Evolutionary conservation across 306 rosid species (phyloP), one percentile per base, ranked within the genome.

Genomic region (Prunus davidiana): DNA sequence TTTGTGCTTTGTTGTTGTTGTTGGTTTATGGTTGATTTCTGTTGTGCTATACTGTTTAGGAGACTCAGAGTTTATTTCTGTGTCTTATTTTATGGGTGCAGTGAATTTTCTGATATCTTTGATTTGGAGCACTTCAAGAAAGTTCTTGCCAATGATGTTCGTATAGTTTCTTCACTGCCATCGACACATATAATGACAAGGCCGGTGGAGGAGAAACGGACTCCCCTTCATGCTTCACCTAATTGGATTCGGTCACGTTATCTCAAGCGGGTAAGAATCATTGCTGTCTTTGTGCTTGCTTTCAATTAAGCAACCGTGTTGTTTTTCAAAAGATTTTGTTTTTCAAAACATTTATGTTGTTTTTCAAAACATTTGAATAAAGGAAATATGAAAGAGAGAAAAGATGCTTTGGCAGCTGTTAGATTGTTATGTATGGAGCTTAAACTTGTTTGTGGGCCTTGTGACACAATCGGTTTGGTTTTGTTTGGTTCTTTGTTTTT

Each of bases 41-140:
- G 5, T 28, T 62, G 41, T 13, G 28, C 22, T 14, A 28, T 18
- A 27, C 28, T 18, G 51, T 38, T 45, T 74, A 56, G 47, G 25
- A 19, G 69, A 18, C 46, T 71, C 24, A 76, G 16, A 20, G 18
- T 41, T 46, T n/a, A 46, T 85, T 60, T 55, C 41, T 71, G 45
- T 75, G 72, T 69, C 62, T 3, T 61, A 18, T 74, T 74, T 38
- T 66, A 69, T 86, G 72, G 30, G 56, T 87, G 91, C 85, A 95
- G 99, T 88, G 99, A 95, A 65, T 95, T 95, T 72, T 88, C 91
- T 80, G 99, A 95, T 80, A 91, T 95, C 83, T 95, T 95, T 84
- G 98, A 95, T 81, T 75, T 95, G 87, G 91, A 95, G 73, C 93
- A 95, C 79, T 95, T 95, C 86, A 95, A 91, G 88, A 89, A 72